phyloP scores from a whole-genome alignment of 2,329 filamentous ascomycete genomes.

The Exophiala sideris region DNA sequence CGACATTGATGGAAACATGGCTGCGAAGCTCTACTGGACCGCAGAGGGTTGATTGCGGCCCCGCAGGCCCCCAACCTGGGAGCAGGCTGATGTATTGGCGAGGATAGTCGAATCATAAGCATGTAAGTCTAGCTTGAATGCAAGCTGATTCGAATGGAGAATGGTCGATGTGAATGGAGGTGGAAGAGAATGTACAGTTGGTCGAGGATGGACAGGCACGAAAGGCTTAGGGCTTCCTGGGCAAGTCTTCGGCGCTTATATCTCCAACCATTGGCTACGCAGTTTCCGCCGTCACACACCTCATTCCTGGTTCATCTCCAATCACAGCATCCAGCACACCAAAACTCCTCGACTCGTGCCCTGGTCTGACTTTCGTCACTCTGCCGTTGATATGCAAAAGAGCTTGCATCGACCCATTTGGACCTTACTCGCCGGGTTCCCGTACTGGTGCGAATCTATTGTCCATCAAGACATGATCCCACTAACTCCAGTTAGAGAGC shows the following conservation, averaged over 20 bases:
- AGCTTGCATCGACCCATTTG: neutral
- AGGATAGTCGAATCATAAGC: constrained; percentile 19
- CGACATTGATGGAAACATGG: constrained; percentile 23
- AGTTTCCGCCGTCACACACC: constrained; percentile 18
- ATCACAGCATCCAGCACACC: constrained; percentile 17
- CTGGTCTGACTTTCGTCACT: constrained; percentile 12
- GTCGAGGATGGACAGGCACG: constrained; percentile 16
- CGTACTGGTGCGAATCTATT: neutral
- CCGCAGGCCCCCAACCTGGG: constrained; percentile 17
- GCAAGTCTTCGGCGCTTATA: constrained; percentile 16
- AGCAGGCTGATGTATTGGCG: constrained; percentile 7
- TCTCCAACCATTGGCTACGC: constrained; percentile 15
- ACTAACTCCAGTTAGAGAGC: neutral
- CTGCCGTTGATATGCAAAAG: constrained; percentile 1
- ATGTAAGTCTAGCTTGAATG: constrained; percentile 10
- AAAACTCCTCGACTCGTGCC: neutral
- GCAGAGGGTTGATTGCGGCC: constrained; percentile 25
- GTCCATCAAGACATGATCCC: neutral
- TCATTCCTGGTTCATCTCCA: constrained; percentile 3
- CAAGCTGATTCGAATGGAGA: constrained; percentile 20
- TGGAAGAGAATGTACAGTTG: constrained; percentile 13
- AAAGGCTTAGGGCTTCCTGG: neutral
- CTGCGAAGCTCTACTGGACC: constrained; percentile 19
- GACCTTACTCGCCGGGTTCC: neutral
- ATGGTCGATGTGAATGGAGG: constrained; percentile 9